Percentiles rank a stretch among this genome's conserved stretches.
phyloP scores from a whole-genome alignment of 192 early-diverging fungal genomes.

The Backusella morwellensis region DNA sequence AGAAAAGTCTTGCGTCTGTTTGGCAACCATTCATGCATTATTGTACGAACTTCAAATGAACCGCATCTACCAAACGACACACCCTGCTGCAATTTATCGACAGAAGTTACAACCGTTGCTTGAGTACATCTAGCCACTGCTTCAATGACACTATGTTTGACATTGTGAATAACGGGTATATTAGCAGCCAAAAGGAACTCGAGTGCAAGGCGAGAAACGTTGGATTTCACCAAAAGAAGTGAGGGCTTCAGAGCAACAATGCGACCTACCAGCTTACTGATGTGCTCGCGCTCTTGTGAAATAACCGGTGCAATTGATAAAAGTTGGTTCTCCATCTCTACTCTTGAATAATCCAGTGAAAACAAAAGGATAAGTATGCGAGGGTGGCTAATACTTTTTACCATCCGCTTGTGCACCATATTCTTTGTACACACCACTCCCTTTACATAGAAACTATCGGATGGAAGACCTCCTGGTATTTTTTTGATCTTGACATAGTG shows the following conservation, averaged over 20 bases:
- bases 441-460: slow-evolving; percentile 80
- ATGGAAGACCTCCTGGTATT: slow-evolving; percentile 81
- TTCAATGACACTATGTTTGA: slow-evolving; percentile 84
- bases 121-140: slow-evolving; percentile 84
- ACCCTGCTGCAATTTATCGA: slow-evolving; percentile 72
- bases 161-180: slow-evolving; percentile 81
- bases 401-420: slow-evolving; percentile 90
- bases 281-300: slow-evolving; percentile 80
- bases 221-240: slow-evolving; percentile 79
- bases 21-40: slow-evolving; percentile 76
- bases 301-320: slow-evolving; percentile 80
- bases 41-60: slow-evolving; percentile 75
- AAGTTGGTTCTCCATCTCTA: slow-evolving; percentile 68
- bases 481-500: slow-evolving; percentile 95
- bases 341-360: slow-evolving; percentile 78
- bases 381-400: slow-evolving; percentile 60
- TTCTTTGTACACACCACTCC: slow-evolving; percentile 95
- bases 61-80: slow-evolving; percentile 80
- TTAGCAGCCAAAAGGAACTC: slow-evolving; percentile 77
- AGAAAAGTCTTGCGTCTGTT: slow-evolving; percentile 84
- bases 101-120: slow-evolving; percentile 78
- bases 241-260: slow-evolving; percentile 75
- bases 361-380: slow-evolving; percentile 86
- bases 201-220: slow-evolving; percentile 80
- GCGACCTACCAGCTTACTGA: slow-evolving; percentile 75